Conservation (phyloP, 805 yeast genomes). For the Brettanomyces sp. region DNA sequence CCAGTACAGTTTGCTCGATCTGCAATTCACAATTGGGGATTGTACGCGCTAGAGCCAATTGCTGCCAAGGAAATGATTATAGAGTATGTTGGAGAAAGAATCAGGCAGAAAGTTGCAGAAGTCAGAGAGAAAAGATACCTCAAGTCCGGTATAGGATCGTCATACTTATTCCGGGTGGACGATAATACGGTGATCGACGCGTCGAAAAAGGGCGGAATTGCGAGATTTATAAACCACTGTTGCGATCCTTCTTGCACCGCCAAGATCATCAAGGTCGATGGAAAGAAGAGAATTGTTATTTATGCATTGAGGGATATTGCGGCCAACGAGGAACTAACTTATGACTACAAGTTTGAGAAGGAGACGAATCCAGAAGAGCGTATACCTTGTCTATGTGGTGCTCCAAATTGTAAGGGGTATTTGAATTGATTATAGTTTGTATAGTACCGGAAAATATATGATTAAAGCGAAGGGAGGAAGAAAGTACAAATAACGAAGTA, state of each 20-base stretch:
- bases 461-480: no score
- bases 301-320: conserved; percentile 84
- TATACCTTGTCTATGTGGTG: conserved; percentile 90
- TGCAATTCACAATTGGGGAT: conserved; percentile 97
- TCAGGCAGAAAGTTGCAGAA: conserved; percentile 91
- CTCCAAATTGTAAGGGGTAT: conserved; percentile 88
- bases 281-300: conserved; percentile 86
- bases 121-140: conserved; percentile 79
- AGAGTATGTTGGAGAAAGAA: conserved; percentile 93
- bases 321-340: conserved; percentile 87
- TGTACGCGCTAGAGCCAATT: conserved; percentile 91
- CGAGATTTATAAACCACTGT: conserved; percentile 93
- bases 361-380: conserved; percentile 84
- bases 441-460: background rate
- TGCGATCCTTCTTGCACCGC: conserved; percentile 98
- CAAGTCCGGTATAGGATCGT: conserved; percentile 89
- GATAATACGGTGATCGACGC: conserved; percentile 95
- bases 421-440: conserved; percentile 41
- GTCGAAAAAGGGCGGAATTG: conserved; percentile 94
- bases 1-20: conserved; percentile 96
- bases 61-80: conserved; percentile 96
- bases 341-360: conserved; percentile 91
- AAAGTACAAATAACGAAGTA: no score
- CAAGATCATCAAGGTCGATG: conserved; percentile 90
- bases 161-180: conserved; percentile 85